A percentile compares a stretch with the other conserved stretches of the same genome.
Conservation (phyloP, 495 filamentous ascomycete species). For the Astrothelium subdiscretum region DNA sequence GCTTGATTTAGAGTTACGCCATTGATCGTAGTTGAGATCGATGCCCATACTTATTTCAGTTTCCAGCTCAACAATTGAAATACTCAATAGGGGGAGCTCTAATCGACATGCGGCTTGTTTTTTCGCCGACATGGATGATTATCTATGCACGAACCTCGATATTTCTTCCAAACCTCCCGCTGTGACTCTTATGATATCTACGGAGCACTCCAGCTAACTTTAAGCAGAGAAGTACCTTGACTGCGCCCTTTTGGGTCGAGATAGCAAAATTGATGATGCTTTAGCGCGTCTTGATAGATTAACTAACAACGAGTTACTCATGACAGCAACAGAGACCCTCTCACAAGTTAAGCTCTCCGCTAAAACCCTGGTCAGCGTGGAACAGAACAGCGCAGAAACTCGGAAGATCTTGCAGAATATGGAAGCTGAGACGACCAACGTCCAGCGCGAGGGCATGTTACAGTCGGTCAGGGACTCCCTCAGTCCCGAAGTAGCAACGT, state of each 20-base stretch:
- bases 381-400: constrained; percentile 11
- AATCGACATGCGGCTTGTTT: too few relatives aligned
- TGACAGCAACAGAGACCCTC: constrained; percentile 27
- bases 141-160: too few relatives aligned
- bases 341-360: constrained; percentile 18
- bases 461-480: constrained; percentile 14
- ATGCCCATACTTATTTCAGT: too few relatives aligned
- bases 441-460: not conserved
- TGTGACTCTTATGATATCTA: constrained; percentile 15
- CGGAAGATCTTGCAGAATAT: not conserved
- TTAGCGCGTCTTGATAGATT: constrained; percentile 22
- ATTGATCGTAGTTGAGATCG: too few relatives aligned
- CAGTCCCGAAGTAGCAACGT: constrained; percentile 11
- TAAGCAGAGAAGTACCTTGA: too few relatives aligned
- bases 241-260: too few relatives aligned
- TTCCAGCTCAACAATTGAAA: too few relatives aligned
- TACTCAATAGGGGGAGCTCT: too few relatives aligned
- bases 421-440: not conserved
- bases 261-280: constrained; percentile 20
- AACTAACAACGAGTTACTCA: constrained; percentile 17
- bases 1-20: too few relatives aligned
- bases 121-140: too few relatives aligned
- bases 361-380: constrained; percentile 11
- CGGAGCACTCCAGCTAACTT: constrained; percentile 19
- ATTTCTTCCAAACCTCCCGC: too few relatives aligned